Evolutionary conservation across 176 grass and related monocot genomes (phyloP).

Genomic region (Oryza nivara): DNA sequence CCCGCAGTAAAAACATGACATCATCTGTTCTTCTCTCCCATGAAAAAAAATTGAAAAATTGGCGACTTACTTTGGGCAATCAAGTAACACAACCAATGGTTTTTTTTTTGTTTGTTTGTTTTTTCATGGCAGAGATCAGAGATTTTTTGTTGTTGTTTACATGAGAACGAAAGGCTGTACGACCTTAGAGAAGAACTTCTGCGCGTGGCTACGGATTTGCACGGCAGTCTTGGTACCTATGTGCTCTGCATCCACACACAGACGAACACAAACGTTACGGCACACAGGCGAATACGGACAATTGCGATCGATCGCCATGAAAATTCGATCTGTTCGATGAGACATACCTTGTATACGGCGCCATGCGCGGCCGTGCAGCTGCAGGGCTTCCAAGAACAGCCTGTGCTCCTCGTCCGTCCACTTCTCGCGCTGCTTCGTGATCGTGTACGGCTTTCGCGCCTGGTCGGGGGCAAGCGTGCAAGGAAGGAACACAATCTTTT

Average conservation of each 20-base stretch:
- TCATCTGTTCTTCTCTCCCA: slow-evolving; percentile 8
- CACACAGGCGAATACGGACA: not conserved
- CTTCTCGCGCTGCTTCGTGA: slow-evolving; percentile 94
- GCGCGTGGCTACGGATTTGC: slow-evolving; percentile 96
- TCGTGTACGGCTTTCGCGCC: slow-evolving; percentile 93
- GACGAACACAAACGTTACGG: not conserved
- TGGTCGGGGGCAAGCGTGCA: slow-evolving; percentile 24
- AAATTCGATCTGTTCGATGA: not conserved
- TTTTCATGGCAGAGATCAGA: slow-evolving; percentile 43
- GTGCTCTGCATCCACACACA: slow-evolving; percentile 57
- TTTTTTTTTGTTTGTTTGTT: slow-evolving; percentile 11
- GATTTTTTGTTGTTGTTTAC: slow-evolving; percentile 22
- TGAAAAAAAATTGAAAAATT: slow-evolving; percentile 24
- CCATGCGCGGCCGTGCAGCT: slow-evolving; percentile 85
- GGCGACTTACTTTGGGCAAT: slow-evolving; percentile 52
- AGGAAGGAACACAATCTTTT: slow-evolving; percentile 17
- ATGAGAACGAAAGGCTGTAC: slow-evolving; percentile 13
- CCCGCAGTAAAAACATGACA: not conserved
- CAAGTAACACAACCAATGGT: slow-evolving; percentile 53
- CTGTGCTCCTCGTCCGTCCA: slow-evolving; percentile 93
- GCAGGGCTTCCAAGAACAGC: slow-evolving; percentile 85
- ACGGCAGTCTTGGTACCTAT: slow-evolving; percentile 94
- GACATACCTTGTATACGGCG: slow-evolving; percentile 81
- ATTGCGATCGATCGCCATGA: no score
- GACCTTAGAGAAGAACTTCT: slow-evolving; percentile 99